Conservation (phyloP, 2,329 filamentous ascomycete genomes). For the Knufia petricola region DNA sequence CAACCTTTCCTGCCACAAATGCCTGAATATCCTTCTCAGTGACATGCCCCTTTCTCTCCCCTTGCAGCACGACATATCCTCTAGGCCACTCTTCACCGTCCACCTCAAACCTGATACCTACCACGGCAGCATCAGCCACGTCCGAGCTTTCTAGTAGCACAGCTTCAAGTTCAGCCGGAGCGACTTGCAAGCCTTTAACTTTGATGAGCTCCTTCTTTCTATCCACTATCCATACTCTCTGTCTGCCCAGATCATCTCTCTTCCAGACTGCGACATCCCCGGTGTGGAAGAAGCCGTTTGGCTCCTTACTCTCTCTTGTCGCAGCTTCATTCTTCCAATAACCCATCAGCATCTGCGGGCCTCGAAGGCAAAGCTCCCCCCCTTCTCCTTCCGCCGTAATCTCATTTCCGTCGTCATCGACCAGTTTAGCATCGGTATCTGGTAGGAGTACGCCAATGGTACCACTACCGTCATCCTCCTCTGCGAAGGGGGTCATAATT, state of each 20-base stretch:
- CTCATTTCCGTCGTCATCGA: constrained; percentile 60
- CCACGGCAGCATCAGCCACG: constrained; percentile 46
- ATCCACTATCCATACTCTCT: constrained; percentile 50
- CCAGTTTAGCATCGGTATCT: constrained; percentile 43
- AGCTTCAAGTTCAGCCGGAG: constrained; percentile 49
- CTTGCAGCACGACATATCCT: constrained; percentile 47
- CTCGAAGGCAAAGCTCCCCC: constrained; percentile 51
- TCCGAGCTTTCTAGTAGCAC: constrained; percentile 43
- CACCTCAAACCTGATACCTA: constrained; percentile 35
- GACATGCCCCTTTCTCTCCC: constrained; percentile 33
- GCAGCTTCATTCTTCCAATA: constrained; percentile 45
- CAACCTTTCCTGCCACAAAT: constrained; percentile 38
- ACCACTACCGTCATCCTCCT: constrained; percentile 37
- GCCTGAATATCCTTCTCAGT: constrained; percentile 31
- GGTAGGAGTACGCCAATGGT: constrained; percentile 40
- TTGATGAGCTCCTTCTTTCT: constrained; percentile 46
- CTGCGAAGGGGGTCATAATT: constrained; percentile 28
- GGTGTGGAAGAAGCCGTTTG: constrained; percentile 68
- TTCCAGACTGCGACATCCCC: constrained; percentile 71
- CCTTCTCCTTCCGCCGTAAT: constrained; percentile 54
- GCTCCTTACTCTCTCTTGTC: constrained; percentile 53
- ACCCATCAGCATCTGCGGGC: constrained; percentile 43
- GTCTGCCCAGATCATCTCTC: constrained; percentile 39
- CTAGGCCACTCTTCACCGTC: constrained; percentile 32
- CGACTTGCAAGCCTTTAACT: constrained; percentile 51